Conservation (phyloP, 139 green algal genomes). For the Chlamydomonas incerta region DNA sequence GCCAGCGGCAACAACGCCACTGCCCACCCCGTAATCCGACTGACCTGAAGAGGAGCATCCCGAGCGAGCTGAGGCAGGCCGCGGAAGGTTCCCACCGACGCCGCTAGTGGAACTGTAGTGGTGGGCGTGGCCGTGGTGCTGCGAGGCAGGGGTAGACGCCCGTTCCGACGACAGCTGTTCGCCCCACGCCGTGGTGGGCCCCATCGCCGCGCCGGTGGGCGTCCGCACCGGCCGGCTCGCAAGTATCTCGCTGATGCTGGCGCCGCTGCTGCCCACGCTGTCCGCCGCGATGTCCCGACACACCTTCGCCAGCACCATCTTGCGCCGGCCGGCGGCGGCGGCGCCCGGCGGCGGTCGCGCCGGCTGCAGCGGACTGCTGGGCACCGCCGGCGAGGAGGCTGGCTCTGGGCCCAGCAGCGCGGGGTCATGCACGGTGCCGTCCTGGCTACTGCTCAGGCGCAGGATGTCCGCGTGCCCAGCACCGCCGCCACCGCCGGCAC, state of each 20-base stretch:
- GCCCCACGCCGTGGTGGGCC: background rate
- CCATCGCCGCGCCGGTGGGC: background rate
- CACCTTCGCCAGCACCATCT: constrained; percentile 45
- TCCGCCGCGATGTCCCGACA: constrained; percentile 20
- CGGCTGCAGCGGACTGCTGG: constrained; percentile 11
- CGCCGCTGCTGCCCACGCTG: constrained; percentile 12
- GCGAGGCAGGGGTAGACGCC: background rate
- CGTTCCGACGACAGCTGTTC: no score
- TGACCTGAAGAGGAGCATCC: constrained; percentile 14
- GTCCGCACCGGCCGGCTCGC: constrained; percentile 6
- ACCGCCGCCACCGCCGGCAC: background rate
- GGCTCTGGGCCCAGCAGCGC: background rate
- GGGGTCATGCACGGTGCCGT: background rate
- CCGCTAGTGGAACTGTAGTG: background rate
- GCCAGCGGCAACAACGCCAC: no score
- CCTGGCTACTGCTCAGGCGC: background rate
- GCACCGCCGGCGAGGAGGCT: background rate
- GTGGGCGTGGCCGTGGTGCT: background rate
- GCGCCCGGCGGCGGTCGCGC: background rate
- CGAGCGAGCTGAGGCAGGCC: background rate
- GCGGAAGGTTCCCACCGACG: background rate
- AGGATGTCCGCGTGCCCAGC: background rate
- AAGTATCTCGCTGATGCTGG: constrained; percentile 19
- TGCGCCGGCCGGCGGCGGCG: background rate
- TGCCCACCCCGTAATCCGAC: constrained; percentile 2